Percentiles rank a stretch among this genome's conserved stretches.
phyloP scores from a whole-genome alignment of 805 yeast genomes.

The Tetrapisispora pingtungensis region DNA sequence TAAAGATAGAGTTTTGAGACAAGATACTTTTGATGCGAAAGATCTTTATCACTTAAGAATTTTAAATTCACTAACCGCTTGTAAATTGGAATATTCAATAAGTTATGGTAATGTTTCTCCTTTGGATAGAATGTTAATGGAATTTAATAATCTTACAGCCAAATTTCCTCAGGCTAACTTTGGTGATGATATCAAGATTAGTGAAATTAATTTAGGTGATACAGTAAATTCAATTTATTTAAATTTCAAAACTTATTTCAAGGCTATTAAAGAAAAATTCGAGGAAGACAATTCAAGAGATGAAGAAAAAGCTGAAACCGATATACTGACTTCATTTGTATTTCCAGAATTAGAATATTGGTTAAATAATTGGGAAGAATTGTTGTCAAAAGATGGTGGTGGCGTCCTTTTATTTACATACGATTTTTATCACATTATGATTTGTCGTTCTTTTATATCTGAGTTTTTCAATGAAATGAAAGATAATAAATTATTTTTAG shows the following conservation, averaged over 20 bases:
- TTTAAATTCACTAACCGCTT: slow-evolving; percentile 41
- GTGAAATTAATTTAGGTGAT: slow-evolving; percentile 38
- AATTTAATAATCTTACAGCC: slow-evolving; percentile 35
- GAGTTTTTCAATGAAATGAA: slow-evolving; percentile 23
- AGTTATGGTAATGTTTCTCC: slow-evolving; percentile 34
- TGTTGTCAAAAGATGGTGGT: slow-evolving; percentile 39
- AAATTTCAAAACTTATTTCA: slow-evolving; percentile 21
- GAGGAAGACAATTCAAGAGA: background rate
- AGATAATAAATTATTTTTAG: slow-evolving; percentile 18
- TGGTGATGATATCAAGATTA: slow-evolving; percentile 46
- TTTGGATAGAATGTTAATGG: slow-evolving; percentile 22
- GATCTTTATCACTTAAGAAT: slow-evolving; percentile 48
- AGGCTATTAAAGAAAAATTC: slow-evolving; percentile 4
- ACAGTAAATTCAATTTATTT: slow-evolving; percentile 22
- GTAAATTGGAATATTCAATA: slow-evolving; percentile 42
- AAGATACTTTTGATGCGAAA: slow-evolving; percentile 23
- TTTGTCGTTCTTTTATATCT: slow-evolving; percentile 28
- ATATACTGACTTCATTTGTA: slow-evolving; percentile 4
- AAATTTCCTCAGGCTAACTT: slow-evolving; percentile 41
- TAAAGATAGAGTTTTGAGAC: slow-evolving; percentile 27
- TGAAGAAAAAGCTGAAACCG: background rate
- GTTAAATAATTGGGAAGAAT: slow-evolving; percentile 36
- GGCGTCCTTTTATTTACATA: slow-evolving; percentile 39
- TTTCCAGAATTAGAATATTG: slow-evolving; percentile 36
- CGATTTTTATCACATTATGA: slow-evolving; percentile 40